Evolutionary conservation across 331 rosid genomes (phyloP).

Genomic region (Malus hybrid): DNA sequence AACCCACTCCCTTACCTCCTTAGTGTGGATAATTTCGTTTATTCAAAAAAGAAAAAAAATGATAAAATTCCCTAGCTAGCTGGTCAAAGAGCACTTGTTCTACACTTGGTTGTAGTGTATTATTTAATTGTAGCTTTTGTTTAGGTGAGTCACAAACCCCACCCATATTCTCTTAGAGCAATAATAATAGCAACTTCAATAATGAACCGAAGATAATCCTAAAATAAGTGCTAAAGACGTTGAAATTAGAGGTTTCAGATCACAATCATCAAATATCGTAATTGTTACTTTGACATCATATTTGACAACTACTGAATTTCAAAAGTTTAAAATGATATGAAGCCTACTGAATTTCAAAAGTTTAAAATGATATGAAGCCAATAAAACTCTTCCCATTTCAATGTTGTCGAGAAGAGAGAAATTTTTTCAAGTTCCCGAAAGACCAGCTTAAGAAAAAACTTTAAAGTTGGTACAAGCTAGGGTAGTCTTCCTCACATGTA

Average conservation of each 20-base stretch:
- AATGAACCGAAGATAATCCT: neutral
- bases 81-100: slow-evolving; percentile 51
- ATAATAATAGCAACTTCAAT: neutral
- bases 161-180: neutral
- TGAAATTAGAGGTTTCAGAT: no score
- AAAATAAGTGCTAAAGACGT: no score
- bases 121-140: slow-evolving; percentile 9
- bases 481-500: neutral
- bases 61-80: slow-evolving; percentile 11
- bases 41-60: neutral
- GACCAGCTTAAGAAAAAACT: neutral
- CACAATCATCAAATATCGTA: no score
- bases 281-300: neutral
- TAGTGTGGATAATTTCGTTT: no score
- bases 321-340: no score
- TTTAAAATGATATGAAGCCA: neutral
- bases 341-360: neutral
- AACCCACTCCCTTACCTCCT: no score
- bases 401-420: neutral
- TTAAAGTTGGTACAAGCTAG: neutral
- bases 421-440: neutral
- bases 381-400: neutral
- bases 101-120: slow-evolving; percentile 11
- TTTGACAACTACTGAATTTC: neutral
- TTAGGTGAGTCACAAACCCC: neutral